Conservation (phyloP, 2,329 filamentous ascomycete genomes). For the Ophiocordyceps australis region DNA sequence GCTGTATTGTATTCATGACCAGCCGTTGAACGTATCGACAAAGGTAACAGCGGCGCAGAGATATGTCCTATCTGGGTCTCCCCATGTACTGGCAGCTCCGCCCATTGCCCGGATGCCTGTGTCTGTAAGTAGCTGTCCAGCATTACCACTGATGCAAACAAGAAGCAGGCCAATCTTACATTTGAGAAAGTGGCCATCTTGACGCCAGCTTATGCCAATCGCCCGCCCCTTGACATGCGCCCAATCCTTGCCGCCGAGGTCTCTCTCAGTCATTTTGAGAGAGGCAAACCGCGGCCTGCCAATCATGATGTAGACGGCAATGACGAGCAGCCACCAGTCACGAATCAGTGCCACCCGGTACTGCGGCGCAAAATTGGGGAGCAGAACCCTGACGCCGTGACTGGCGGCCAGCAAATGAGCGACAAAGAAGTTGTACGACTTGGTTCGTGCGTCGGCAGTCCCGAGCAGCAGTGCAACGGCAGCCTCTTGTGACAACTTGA, state of each 20-base stretch:
- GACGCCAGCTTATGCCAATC: constrained; percentile 45
- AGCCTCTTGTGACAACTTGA: constrained; percentile 50
- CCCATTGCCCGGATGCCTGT: constrained; percentile 53
- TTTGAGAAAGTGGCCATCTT: constrained; percentile 76
- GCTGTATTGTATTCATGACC: too few species aligned
- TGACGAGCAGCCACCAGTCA: constrained; percentile 77
- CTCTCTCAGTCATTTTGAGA: constrained; percentile 39
- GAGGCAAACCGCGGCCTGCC: constrained; percentile 53
- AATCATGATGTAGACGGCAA: constrained; percentile 62
- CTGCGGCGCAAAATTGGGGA: constrained; percentile 57
- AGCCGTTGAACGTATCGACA: constrained; percentile 54
- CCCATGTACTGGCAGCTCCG: constrained; percentile 59
- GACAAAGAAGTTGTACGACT: constrained; percentile 67
- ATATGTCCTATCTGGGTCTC: constrained; percentile 47
- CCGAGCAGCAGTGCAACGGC: constrained; percentile 44
- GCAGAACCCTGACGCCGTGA: constrained; percentile 72
- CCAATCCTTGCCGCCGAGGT: constrained; percentile 55
- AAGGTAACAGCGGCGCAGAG: constrained; percentile 53
- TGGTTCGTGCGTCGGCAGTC: constrained; percentile 34
- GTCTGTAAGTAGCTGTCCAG: constrained; percentile 1
- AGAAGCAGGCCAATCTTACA: constrained; percentile 21
- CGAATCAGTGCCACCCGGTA: constrained; percentile 59
- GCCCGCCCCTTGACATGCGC: constrained; percentile 56
- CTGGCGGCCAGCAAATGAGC: constrained; percentile 70
- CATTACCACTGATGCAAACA: background rate